These are phyloP conservation scores for Ophiostoma angusticollis DNA, from an alignment of 2,329 filamentous ascomycete genomes.

Conservation along the genomic window DNA sequence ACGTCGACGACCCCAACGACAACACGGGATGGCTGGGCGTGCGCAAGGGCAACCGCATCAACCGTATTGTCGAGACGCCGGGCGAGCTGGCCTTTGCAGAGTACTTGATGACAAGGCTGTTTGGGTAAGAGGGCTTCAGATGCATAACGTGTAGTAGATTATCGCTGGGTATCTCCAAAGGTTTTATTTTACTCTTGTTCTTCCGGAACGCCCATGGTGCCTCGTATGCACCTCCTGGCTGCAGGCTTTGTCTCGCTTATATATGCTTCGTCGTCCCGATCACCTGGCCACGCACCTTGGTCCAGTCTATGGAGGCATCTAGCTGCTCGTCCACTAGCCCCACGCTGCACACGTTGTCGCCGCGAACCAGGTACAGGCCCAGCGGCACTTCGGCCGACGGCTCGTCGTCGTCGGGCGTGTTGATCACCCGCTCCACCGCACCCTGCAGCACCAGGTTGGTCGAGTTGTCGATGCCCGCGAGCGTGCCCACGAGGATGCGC, in stretches of 20 bases:
- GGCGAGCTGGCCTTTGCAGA: slow-evolving; percentile 54
- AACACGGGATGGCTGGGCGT: slow-evolving; percentile 61
- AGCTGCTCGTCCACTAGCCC: slow-evolving; percentile 82
- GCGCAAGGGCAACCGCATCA: slow-evolving; percentile 65
- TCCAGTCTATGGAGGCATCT: slow-evolving; percentile 86
- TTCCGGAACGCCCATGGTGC: too few relatives aligned
- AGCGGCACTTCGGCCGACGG: slow-evolving; percentile 68
- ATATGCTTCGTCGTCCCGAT: slow-evolving; percentile 76
- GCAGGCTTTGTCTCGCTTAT: slow-evolving; percentile 18
- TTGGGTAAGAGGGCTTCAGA: slow-evolving; percentile 27
- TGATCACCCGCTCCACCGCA: slow-evolving; percentile 82
- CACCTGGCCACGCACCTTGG: slow-evolving; percentile 70
- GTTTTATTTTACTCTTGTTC: background rate
- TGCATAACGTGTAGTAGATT: background rate
- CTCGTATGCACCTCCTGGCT: background rate
- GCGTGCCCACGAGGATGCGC: slow-evolving; percentile 68
- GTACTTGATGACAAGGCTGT: slow-evolving; percentile 52
- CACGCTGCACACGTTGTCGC: slow-evolving; percentile 86
- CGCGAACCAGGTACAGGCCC: slow-evolving; percentile 81
- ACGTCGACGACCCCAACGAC: slow-evolving; percentile 53
- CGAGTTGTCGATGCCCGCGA: slow-evolving; percentile 77
- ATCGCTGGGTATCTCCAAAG: slow-evolving; percentile 10
- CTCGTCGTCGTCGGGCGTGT: slow-evolving; percentile 69
- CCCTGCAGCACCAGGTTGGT: slow-evolving; percentile 83
- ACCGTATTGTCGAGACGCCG: slow-evolving; percentile 57